Conservation (phyloP, 495 filamentous ascomycete species). For the Aspergillus heteromorphus region DNA sequence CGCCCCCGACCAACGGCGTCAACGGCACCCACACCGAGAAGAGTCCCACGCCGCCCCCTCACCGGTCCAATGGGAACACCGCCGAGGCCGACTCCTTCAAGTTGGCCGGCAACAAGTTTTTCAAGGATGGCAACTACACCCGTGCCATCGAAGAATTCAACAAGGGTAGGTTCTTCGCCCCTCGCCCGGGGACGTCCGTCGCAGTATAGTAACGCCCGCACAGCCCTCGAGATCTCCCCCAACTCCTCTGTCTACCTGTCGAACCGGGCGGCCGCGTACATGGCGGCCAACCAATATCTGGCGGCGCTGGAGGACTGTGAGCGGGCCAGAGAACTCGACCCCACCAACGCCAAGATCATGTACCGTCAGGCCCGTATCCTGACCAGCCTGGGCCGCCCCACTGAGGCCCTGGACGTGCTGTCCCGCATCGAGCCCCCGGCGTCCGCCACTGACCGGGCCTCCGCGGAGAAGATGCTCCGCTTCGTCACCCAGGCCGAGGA, state of each 20-base stretch:
- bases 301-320: slow-evolving; percentile 82
- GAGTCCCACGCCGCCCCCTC: slow-evolving; percentile 76
- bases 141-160: slow-evolving; percentile 88
- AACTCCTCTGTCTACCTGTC: slow-evolving; percentile 81
- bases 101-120: slow-evolving; percentile 88
- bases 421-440: slow-evolving; percentile 56
- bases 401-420: slow-evolving; percentile 82
- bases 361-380: slow-evolving; percentile 85
- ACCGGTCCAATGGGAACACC: slow-evolving; percentile 55
- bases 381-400: slow-evolving; percentile 74
- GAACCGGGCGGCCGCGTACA: slow-evolving; percentile 91
- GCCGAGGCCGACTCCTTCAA: slow-evolving; percentile 86
- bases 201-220: slow-evolving; percentile 7
- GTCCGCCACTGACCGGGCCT: slow-evolving; percentile 72
- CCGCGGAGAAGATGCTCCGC: slow-evolving; percentile 75
- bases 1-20: slow-evolving; percentile 47
- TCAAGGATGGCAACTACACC: slow-evolving; percentile 82
- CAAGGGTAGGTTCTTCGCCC: slow-evolving; percentile 61
- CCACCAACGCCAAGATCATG: slow-evolving; percentile 76
- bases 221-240: slow-evolving; percentile 70
- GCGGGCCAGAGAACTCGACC: slow-evolving; percentile 72
- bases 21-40: slow-evolving; percentile 47
- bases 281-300: slow-evolving; percentile 70
- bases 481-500: slow-evolving; percentile 79
- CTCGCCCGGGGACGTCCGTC: slow-evolving; percentile 1